Percentiles rank a stretch among this genome's conserved stretches.
Evolutionary conservation across 495 filamentous ascomycete genomes (phyloP).

Genomic region (Xylaria bambusicola): DNA sequence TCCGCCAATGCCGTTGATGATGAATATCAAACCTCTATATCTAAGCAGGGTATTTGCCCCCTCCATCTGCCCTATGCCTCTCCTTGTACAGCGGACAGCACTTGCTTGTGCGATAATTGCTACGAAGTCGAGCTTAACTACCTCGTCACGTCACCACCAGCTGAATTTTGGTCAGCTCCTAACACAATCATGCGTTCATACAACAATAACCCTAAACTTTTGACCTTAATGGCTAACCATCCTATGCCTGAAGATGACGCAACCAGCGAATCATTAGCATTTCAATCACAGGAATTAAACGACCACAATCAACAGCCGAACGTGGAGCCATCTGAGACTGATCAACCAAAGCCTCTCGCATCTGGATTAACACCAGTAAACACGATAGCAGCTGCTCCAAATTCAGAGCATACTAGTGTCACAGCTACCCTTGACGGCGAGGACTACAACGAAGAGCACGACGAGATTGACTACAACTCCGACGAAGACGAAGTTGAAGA

Average conservation of each 20-base stretch:
- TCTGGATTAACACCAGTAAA: slow-evolving; percentile 19
- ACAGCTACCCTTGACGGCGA: slow-evolving; percentile 45
- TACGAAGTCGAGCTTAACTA: slow-evolving; percentile 22
- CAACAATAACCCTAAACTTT: neutral
- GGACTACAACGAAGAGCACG: slow-evolving; percentile 37
- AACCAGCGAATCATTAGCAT: slow-evolving; percentile 1
- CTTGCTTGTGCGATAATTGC: slow-evolving; percentile 29
- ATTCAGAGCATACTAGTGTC: slow-evolving; percentile 39
- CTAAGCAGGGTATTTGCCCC: slow-evolving; percentile 28
- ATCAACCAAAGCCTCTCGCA: slow-evolving; percentile 16
- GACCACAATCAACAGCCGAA: neutral
- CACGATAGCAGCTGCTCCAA: slow-evolving; percentile 16
- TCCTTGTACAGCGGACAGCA: slow-evolving; percentile 5
- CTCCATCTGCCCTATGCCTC: slow-evolving; percentile 7
- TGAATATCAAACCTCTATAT: slow-evolving; percentile 30
- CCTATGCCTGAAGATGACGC: slow-evolving; percentile 8
- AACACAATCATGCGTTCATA: slow-evolving; percentile 2
- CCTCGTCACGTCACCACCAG: slow-evolving; percentile 1
- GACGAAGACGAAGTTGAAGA: slow-evolving; percentile 37
- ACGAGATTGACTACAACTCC: slow-evolving; percentile 50
- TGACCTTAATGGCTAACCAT: slow-evolving; percentile 10
- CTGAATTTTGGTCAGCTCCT: slow-evolving; percentile 11
- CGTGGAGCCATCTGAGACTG: slow-evolving; percentile 12
- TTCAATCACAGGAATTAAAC: slow-evolving; percentile 8
- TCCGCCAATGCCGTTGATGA: slow-evolving; percentile 37